Conservation (phyloP, 2,329 filamentous ascomycete genomes). For the Cylindrodendrum hubeiense region DNA sequence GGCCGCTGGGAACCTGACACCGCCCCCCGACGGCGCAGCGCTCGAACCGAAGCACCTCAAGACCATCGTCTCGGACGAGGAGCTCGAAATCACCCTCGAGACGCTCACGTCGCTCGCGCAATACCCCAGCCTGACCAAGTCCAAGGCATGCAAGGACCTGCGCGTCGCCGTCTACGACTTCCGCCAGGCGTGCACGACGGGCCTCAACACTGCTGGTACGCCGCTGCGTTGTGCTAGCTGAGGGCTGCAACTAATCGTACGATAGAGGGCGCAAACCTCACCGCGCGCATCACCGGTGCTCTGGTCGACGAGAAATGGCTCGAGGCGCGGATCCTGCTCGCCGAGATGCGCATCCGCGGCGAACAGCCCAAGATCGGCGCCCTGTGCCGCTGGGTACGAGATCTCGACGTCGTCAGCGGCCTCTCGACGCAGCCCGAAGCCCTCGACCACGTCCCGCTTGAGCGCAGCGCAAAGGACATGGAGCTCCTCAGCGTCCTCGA, state of each 20-base stretch:
- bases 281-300: slow-evolving; percentile 74
- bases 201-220: slow-evolving; percentile 68
- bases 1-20: slow-evolving; percentile 43
- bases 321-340: slow-evolving; percentile 74
- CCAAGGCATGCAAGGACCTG: slow-evolving; percentile 75
- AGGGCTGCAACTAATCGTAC: slow-evolving; percentile 1
- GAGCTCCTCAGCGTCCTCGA: slow-evolving; percentile 73
- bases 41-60: slow-evolving; percentile 64
- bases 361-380: slow-evolving; percentile 76
- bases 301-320: slow-evolving; percentile 74
- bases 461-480: slow-evolving; percentile 60
- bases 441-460: slow-evolving; percentile 27
- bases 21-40: slow-evolving; percentile 51
- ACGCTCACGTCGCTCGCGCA: slow-evolving; percentile 70
- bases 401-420: slow-evolving; percentile 77
- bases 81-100: slow-evolving; percentile 76
- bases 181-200: slow-evolving; percentile 75
- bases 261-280: slow-evolving; percentile 70
- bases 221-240: not conserved
- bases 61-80: slow-evolving; percentile 70
- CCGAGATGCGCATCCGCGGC: slow-evolving; percentile 77
- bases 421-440: slow-evolving; percentile 66
- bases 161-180: slow-evolving; percentile 77
- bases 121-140: slow-evolving; percentile 74
- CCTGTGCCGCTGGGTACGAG: slow-evolving; percentile 78